These are phyloP conservation scores for Poteriospumella lacustris DNA, from an alignment of 108 stramenopile species.

Conservation along the genomic window DNA sequence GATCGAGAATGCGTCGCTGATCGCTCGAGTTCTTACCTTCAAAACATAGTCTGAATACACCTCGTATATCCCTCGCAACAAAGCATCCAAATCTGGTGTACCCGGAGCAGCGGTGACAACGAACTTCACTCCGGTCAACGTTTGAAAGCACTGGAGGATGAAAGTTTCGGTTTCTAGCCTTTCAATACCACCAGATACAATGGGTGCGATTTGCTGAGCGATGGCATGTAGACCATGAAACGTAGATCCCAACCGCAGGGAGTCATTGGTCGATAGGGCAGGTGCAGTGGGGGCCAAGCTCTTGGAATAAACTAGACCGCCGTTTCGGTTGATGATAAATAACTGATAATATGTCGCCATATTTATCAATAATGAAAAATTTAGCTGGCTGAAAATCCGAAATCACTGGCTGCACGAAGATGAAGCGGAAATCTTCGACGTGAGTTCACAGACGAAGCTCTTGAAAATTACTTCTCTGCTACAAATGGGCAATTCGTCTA, in stretches of 20 bases:
- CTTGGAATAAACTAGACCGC: constrained; percentile 58
- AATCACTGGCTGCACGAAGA: too few species aligned
- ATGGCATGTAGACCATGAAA: constrained; percentile 64
- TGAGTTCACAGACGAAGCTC: too few species aligned
- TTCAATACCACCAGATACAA: constrained; percentile 56
- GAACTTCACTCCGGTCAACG: constrained; percentile 46
- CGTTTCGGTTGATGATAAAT: constrained; percentile 58
- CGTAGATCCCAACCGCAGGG: constrained; percentile 56
- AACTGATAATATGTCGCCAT: constrained; percentile 46
- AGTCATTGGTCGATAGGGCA: constrained; percentile 49
- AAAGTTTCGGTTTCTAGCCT: constrained; percentile 56
- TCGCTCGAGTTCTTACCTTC: too few species aligned
- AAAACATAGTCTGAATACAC: constrained; percentile 60
- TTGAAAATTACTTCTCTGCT: too few species aligned
- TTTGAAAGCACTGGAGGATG: constrained; percentile 51
- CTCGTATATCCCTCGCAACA: constrained; percentile 52
- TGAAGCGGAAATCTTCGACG: too few species aligned
- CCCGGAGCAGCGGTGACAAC: constrained; percentile 55
- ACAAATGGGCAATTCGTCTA: too few species aligned
- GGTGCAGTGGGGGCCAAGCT: constrained; percentile 48
- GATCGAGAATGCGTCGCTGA: too few species aligned
- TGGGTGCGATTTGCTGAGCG: constrained; percentile 56
- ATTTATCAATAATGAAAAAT: too few species aligned
- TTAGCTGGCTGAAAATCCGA: too few species aligned
- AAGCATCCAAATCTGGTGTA: constrained; percentile 47